Evolutionary conservation across 2,329 filamentous ascomycete genomes (phyloP), one percentile per base, ranked within the genome.

Genomic region (Beauveria scarabaeidicola): DNA sequence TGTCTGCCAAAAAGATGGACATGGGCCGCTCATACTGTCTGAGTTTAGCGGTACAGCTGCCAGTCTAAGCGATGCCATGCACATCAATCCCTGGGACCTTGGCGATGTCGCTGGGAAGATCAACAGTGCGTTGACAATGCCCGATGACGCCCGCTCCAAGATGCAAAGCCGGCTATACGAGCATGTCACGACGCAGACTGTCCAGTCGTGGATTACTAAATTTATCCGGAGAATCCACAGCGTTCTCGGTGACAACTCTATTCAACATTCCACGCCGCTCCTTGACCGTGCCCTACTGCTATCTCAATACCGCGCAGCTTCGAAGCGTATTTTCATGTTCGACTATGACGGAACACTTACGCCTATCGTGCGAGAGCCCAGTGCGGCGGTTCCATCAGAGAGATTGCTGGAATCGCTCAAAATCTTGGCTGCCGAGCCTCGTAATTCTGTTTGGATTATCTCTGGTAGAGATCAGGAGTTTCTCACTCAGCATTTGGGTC

Each of bases 281-380:
- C 83, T 97, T 21, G 91, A 97, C 70, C 86, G 86, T 40, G 79
- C 85, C 3, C 79, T 84, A 63, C 74, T 97, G 64, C 77, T 96
- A 41, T 77, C 81, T 58, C 86, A 87, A 62, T 97, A 97, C 73
- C 84, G 85, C 62, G 77, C 81, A 43, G 86, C 91, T 3, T 82
- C 82, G 63, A 90, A 89, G 74, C 86, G 94, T 11, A 79, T 99
- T 3, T 96, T 97, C 78, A 93, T 99, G 90, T 97, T 97, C 70
- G 94, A 99, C 75, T 99, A 99, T 69, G 94, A 99, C 71, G 94
- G 94, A 52, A 99, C 94, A 0, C 81, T 99, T 58, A 97, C 94
- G 3, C 90, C 92, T 0, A 97, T 99, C 67, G 94, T 97, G 59
- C 88, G 89, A 66, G 91, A 97, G 68, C 94, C 94, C 1, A 87